Conservation (phyloP, 768 basidiomycete genomes). For the Termitomyces eurrhizus region DNA sequence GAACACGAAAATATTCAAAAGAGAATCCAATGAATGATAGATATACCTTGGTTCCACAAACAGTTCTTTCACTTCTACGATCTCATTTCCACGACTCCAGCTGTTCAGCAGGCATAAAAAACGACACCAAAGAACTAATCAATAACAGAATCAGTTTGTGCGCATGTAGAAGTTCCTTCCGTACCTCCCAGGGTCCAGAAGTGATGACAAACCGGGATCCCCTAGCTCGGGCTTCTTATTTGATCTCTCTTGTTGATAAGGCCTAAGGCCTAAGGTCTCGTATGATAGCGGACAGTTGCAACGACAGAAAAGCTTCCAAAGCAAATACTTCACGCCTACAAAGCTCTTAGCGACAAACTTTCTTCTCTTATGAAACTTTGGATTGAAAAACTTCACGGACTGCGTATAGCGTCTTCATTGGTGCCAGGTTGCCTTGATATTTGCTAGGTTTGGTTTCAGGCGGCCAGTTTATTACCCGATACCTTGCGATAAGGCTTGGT, state of each 20-base stretch:
- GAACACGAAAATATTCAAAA: not conserved
- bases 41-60: not conserved
- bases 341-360: not conserved
- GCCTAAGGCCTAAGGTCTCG: not conserved
- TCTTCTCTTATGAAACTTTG: not conserved
- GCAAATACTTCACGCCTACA: not conserved
- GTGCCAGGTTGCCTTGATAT: not conserved
- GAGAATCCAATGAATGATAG: not conserved
- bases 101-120: not conserved
- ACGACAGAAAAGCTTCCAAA: slow-evolving; percentile 1
- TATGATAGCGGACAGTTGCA: slow-evolving; percentile 4
- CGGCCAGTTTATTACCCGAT: not conserved
- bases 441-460: not conserved
- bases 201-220: not conserved
- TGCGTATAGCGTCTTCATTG: not conserved
- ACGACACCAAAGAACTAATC: not conserved
- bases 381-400: not conserved
- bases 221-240: not conserved
- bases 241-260: not conserved
- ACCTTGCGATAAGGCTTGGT: not conserved
- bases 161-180: not conserved
- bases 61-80: not conserved
- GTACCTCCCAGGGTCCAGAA: not conserved
- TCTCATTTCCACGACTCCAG: not conserved
- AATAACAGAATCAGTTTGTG: not conserved